phyloP scores from a whole-genome alignment of 2,329 filamentous ascomycete genomes.

The Plenodomus biglobosus region DNA sequence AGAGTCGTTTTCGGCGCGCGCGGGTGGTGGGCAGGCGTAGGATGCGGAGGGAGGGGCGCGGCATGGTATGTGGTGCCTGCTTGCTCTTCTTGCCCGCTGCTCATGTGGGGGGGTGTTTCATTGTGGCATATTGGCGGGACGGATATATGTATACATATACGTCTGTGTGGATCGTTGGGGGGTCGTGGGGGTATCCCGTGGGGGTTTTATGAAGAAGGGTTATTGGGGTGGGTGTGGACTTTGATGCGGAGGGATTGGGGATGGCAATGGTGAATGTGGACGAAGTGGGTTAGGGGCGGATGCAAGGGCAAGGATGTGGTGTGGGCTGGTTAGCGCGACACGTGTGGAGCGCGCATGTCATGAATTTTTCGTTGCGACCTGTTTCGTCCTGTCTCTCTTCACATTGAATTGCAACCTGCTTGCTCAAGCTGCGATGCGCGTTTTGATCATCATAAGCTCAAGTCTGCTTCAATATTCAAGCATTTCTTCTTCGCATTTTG shows the following conservation, averaged over 20 bases:
- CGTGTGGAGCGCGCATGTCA: conserved; percentile 9
- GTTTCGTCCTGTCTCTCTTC: conserved; percentile 1
- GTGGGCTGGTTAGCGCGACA: conserved; percentile 10
- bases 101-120: not conserved
- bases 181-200: no score
- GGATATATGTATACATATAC: no score
- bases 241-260: conserved; percentile 1
- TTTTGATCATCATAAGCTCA: no score
- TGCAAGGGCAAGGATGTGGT: conserved; percentile 5
- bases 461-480: no score
- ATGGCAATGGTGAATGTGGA: not conserved
- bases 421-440: no score
- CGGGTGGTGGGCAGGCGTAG: conserved; percentile 42
- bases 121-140: not conserved
- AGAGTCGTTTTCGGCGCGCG: conserved; percentile 42
- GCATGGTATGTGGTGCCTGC: conserved; percentile 21
- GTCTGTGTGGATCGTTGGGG: not conserved
- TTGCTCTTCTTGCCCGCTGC: conserved; percentile 1
- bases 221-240: not conserved
- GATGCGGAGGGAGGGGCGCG: conserved; percentile 31
- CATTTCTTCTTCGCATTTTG: no score
- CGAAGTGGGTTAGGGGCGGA: conserved; percentile 8
- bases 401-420: no score
- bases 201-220: no score
- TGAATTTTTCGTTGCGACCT: conserved; percentile 9